Conservation (phyloP, 2,329 filamentous ascomycete species). For the Claviceps pusilla region DNA sequence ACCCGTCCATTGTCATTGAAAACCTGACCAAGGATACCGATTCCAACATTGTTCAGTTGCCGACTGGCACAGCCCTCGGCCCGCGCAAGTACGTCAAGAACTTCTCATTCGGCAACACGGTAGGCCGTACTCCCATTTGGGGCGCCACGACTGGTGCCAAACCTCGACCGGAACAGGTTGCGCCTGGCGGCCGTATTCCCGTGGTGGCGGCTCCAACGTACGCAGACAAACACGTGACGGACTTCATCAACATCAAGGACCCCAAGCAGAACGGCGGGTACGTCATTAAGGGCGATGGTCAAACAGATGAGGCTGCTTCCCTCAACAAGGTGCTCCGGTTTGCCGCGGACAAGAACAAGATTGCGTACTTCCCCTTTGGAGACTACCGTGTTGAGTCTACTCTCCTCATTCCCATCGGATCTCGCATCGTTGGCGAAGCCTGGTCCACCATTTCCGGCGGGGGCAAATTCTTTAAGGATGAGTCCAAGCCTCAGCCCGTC, state of each 20-base stretch:
- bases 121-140: slow-evolving; percentile 24
- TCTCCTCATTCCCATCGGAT: slow-evolving; percentile 20
- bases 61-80: slow-evolving; percentile 17
- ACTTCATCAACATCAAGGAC: slow-evolving; percentile 24
- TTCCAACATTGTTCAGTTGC: slow-evolving; percentile 20
- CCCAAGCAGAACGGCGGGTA: slow-evolving; percentile 15
- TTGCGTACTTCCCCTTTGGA: slow-evolving; percentile 17
- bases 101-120: slow-evolving; percentile 28
- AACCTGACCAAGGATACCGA: slow-evolving; percentile 27
- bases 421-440: slow-evolving; percentile 39
- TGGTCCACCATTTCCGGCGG: slow-evolving; percentile 36
- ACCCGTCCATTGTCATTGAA: slow-evolving; percentile 27
- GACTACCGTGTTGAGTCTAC: slow-evolving; percentile 15
- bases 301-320: slow-evolving; percentile 21
- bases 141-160: slow-evolving; percentile 17
- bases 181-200: slow-evolving; percentile 23
- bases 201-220: slow-evolving; percentile 25
- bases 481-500: slow-evolving; percentile 31
- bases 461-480: slow-evolving; percentile 28
- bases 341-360: slow-evolving; percentile 18
- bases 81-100: slow-evolving; percentile 20
- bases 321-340: slow-evolving; percentile 23
- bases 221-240: slow-evolving; percentile 15
- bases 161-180: slow-evolving; percentile 20
- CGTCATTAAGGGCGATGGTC: slow-evolving; percentile 23